Evolutionary conservation across 2,329 filamentous ascomycete species (phyloP), one percentile per base, ranked within the genome.

Genomic region (Botryotinia convoluta): DNA sequence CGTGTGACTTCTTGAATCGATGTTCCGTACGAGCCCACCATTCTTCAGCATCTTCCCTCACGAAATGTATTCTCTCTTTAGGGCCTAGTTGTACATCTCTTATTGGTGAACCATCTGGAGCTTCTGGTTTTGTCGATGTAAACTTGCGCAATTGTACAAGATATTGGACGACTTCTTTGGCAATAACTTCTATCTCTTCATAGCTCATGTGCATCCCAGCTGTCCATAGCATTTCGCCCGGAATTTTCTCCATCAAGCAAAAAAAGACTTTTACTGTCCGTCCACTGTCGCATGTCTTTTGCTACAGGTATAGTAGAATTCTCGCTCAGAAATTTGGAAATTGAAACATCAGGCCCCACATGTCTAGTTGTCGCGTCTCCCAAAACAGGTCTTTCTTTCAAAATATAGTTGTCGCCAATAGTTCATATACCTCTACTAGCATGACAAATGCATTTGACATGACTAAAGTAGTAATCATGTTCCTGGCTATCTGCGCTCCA

Each of bases 151-250:
- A 20, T 9, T 69, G 26, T 32, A n/a, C 9, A 69, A 69, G 51
- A 69, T 69, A 60, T 22, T 69, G 20, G 39, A 69, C 67, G 48
- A 69, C 54, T 69, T 69, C 67, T 64, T 14, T 64, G 29, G 39
- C 62, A 64, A n/a, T 14, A 16, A 6, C n/a, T 45, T 12, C 22
- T 10, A 7, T 4, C 12, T 45, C 9, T 2, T 7, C 62, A 3
- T 0, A 0, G 44, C 2, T 64, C n/a, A 64, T 6, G 3, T 0
- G n/a, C 14, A 3, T 2, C 10, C 16, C 35, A n/a, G 20, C 10
- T 42, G 22, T 14, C 22, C 1, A 7, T 63, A 63, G 20, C 4
- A 37, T 42, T n/a, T n/a, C n/a, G n/a, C n/a, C n/a, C n/a, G n/a
- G n/a, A n/a, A n/a, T n/a, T n/a, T n/a, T n/a, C n/a, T n/a, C n/a